Conservation (phyloP, 2,329 filamentous ascomycete genomes). For the Amauroascus niger region DNA sequence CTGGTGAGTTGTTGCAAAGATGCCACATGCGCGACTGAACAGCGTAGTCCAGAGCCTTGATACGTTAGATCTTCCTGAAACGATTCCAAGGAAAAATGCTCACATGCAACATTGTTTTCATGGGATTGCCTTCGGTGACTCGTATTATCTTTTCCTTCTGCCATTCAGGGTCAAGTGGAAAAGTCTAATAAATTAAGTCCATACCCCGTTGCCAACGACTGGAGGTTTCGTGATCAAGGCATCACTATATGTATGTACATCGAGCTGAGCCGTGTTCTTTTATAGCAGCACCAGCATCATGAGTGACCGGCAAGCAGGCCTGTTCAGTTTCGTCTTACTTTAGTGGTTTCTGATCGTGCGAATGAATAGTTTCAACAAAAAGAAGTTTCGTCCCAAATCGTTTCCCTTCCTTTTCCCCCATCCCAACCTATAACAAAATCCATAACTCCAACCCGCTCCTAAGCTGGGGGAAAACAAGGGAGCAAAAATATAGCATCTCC, state of each 20-base stretch:
- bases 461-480: background rate
- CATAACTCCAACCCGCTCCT: background rate
- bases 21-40: background rate
- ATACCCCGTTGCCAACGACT: background rate
- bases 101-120: background rate
- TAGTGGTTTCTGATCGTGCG: background rate
- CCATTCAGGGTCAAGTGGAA: background rate
- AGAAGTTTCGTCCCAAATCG: background rate
- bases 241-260: background rate
- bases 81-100: background rate
- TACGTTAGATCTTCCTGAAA: background rate
- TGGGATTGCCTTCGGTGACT: background rate
- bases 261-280: background rate
- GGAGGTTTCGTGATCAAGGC: background rate
- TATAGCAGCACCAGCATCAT: background rate
- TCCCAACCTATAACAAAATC: background rate
- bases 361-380: slow-evolving; percentile 1
- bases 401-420: background rate
- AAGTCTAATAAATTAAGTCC: background rate
- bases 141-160: background rate
- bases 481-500: background rate
- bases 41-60: background rate
- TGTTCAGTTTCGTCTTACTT: background rate
- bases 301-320: background rate
- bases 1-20: background rate